Conservation (phyloP, 169 alveolate species). For the Babesia bovis region DNA sequence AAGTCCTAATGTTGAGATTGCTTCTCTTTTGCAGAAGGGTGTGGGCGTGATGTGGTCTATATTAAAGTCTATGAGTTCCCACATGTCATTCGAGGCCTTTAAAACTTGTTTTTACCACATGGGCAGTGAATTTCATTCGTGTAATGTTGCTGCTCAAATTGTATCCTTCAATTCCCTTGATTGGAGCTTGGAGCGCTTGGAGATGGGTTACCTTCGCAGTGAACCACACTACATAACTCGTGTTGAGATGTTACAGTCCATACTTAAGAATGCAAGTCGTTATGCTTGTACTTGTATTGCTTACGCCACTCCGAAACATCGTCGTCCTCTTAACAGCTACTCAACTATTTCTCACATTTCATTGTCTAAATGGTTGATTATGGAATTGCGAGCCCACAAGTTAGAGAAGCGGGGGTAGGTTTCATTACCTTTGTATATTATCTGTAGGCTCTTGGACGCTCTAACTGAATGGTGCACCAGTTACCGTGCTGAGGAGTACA, state of each 20-base stretch:
- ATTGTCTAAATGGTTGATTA: conserved; percentile 19
- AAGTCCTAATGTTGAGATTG: conserved; percentile 38
- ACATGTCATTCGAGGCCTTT: conserved; percentile 27
- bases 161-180: conserved; percentile 19
- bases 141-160: conserved; percentile 46
- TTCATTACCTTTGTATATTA: not conserved
- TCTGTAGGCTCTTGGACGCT: conserved; percentile 20
- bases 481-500: conserved; percentile 15
- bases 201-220: not conserved
- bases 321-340: not conserved
- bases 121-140: conserved; percentile 45
- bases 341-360: not conserved
- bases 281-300: conserved; percentile 8
- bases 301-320: conserved; percentile 2
- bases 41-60: conserved; percentile 13
- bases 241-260: conserved; percentile 9
- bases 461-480: conserved; percentile 30
- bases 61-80: not conserved
- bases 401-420: conserved; percentile 12
- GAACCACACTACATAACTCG: not conserved
- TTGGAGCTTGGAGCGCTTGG: not conserved
- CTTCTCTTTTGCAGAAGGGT: not conserved
- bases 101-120: conserved; percentile 51
- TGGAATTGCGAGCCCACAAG: not conserved
- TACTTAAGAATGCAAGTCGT: conserved; percentile 1